Evolutionary conservation across 164 flowering plant genomes (phyloP), one percentile per base, ranked within the genome.

Genomic region (Platanus orientalis): DNA sequence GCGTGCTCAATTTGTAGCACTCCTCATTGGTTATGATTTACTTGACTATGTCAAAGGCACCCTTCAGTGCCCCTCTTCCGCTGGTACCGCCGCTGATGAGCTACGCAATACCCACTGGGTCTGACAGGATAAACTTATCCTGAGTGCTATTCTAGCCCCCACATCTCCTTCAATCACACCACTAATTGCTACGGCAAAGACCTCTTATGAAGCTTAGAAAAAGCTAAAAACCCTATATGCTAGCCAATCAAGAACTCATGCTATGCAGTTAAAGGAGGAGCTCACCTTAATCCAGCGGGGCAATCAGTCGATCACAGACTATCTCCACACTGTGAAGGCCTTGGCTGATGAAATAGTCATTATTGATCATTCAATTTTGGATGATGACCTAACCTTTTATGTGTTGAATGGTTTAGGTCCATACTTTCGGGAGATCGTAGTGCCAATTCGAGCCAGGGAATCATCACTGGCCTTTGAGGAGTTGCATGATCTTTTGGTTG

Each of bases 401-500:
- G n/a, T n/a, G n/a, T n/a, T n/a, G n/a, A n/a, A n/a, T n/a, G n/a
- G n/a, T n/a, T n/a, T 40, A n/a, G n/a, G n/a, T n/a, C n/a, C n/a
- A n/a, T n/a, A n/a, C n/a, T n/a, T n/a, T n/a, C n/a, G n/a, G 34
- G 39, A 54, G 34, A 54, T 54, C 7, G 57, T 10, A 54, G 57
- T 34, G 34, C 57, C 57, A 0, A 54, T 54, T 54, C 57, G 57
- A 26, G 57, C 57, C 7, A 1, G 57, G n/a, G 57, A 57, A 7
- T 32, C 25, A 36, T 57, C 45, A 34, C 26, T 57, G 44, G n/a
- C 60, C 45, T 57, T 57, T 57, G 60, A 57, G 25, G 44, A 57
- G 60, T n/a, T 57, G 60, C 45, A 57, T 10, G 60, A 57, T 21
- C 4, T 32, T 5, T 28, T 53, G 30, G 32, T 53, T 53, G 57